Conservation (phyloP, 768 basidiomycete species). For the Suillus subluteus region DNA sequence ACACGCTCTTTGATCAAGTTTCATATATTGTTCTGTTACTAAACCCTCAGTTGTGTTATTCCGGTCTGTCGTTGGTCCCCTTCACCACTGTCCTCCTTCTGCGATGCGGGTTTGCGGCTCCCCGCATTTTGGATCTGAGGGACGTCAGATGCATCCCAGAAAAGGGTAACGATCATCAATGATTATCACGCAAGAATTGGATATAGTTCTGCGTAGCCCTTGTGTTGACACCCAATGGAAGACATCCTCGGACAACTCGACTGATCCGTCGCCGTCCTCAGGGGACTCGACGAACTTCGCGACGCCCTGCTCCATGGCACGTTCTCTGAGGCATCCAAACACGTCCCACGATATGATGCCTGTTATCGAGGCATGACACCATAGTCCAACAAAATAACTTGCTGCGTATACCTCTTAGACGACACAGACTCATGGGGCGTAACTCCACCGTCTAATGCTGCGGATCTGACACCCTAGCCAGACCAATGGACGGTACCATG, state of each 20-base stretch:
- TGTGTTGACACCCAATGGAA: neutral
- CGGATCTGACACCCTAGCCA: neutral
- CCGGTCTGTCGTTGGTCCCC: conserved; percentile 28
- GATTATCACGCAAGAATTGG: neutral
- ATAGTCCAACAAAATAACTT: neutral
- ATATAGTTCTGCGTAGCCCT: neutral
- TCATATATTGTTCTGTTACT: conserved; percentile 20
- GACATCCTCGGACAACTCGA: neutral
- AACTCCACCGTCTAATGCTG: neutral
- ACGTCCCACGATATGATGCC: neutral
- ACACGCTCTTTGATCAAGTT: conserved; percentile 18
- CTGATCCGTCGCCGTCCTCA: conserved; percentile 1
- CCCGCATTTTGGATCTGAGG: conserved; percentile 20
- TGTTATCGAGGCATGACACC: neutral
- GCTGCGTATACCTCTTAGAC: neutral
- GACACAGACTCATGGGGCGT: neutral
- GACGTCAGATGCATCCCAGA: conserved; percentile 3
- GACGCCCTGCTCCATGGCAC: neutral
- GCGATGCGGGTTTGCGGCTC: conserved; percentile 28
- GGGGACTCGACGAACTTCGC: neutral
- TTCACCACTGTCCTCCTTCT: conserved; percentile 24
- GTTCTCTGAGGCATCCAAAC: conserved; percentile 1
- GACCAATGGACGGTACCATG: neutral
- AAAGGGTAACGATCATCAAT: neutral
- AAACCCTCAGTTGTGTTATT: conserved; percentile 28